These are phyloP conservation scores for Penicillium soppii DNA, from an alignment of 495 filamentous ascomycete species.

Conservation along the genomic window DNA sequence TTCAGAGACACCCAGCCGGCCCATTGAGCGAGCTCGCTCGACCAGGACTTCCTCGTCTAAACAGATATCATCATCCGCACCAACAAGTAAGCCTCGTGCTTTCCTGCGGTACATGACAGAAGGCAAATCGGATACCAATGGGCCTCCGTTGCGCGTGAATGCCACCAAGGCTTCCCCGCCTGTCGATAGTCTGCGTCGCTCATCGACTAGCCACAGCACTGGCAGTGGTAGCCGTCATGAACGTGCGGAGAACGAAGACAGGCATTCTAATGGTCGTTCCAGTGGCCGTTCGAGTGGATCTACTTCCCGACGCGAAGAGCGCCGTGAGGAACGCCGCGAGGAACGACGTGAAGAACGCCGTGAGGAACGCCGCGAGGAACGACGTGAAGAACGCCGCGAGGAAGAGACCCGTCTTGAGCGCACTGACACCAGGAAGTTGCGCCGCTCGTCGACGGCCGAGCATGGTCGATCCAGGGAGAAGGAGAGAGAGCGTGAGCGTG, in stretches of 20 bases:
- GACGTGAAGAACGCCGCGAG: constrained; percentile 13
- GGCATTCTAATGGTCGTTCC: constrained; percentile 24
- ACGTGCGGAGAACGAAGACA: constrained; percentile 26
- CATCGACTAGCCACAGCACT: constrained; percentile 32
- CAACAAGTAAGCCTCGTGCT: constrained; percentile 27
- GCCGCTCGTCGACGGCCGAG: constrained; percentile 3
- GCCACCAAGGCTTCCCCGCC: constrained; percentile 30
- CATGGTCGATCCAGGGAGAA: constrained; percentile 6
- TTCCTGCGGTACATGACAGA: constrained; percentile 44
- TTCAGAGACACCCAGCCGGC: constrained; percentile 14
- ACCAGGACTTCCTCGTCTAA: constrained; percentile 28
- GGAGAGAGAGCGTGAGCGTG: constrained; percentile 6
- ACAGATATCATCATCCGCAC: constrained; percentile 20
- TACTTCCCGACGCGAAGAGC: constrained; percentile 20
- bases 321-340: constrained; percentile 11
- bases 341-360: constrained; percentile 15
- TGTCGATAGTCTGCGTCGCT: constrained; percentile 26
- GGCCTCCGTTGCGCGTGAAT: constrained; percentile 37
- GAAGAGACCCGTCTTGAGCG: constrained; percentile 9
- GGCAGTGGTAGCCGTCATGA: constrained; percentile 34
- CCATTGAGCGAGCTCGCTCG: constrained; percentile 13
- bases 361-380: constrained; percentile 10
- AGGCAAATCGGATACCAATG: constrained; percentile 36
- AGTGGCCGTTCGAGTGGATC: constrained; percentile 24
- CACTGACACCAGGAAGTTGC: background rate